These are phyloP conservation scores for Suillus variegatus DNA, from an alignment of 768 basidiomycete genomes.

Conservation along the genomic window DNA sequence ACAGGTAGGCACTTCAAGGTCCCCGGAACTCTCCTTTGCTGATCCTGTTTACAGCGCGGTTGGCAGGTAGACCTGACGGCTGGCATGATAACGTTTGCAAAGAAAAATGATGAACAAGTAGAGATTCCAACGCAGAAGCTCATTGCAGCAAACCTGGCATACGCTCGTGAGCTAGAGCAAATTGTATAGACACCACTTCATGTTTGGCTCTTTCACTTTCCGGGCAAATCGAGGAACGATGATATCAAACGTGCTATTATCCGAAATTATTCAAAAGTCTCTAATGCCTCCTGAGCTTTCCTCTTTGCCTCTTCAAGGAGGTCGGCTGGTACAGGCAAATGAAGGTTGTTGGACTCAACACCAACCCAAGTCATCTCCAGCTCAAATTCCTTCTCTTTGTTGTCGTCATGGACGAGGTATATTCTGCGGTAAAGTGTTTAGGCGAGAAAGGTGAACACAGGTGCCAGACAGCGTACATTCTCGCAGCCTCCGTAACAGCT, in stretches of 20 bases:
- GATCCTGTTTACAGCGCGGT: slow-evolving; percentile 55
- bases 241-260: slow-evolving; percentile 23
- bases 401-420: slow-evolving; percentile 95
- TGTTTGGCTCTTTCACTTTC: slow-evolving; percentile 1
- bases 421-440: slow-evolving; percentile 55
- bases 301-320: slow-evolving; percentile 82
- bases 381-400: slow-evolving; percentile 98
- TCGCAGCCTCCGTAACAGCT: slow-evolving; percentile 89
- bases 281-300: slow-evolving; percentile 85
- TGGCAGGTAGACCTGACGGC: slow-evolving; percentile 81
- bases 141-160: slow-evolving; percentile 73
- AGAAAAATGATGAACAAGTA: slow-evolving; percentile 77
- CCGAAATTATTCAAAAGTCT: slow-evolving; percentile 53
- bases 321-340: slow-evolving; percentile 84
- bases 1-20: slow-evolving; percentile 48
- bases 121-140: slow-evolving; percentile 88
- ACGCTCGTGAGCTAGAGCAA: slow-evolving; percentile 88
- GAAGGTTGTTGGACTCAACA: slow-evolving; percentile 75
- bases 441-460: neutral
- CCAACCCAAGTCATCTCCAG: slow-evolving; percentile 98
- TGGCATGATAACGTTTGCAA: slow-evolving; percentile 73
- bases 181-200: slow-evolving; percentile 61
- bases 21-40: neutral
- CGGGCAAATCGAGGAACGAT: slow-evolving; percentile 1
- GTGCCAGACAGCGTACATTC: slow-evolving; percentile 68